A percentile compares a stretch with the other conserved stretches of the same genome.
phyloP scores from a whole-genome alignment of 2,329 filamentous ascomycete genomes.

The Fusarium anthophilum region DNA sequence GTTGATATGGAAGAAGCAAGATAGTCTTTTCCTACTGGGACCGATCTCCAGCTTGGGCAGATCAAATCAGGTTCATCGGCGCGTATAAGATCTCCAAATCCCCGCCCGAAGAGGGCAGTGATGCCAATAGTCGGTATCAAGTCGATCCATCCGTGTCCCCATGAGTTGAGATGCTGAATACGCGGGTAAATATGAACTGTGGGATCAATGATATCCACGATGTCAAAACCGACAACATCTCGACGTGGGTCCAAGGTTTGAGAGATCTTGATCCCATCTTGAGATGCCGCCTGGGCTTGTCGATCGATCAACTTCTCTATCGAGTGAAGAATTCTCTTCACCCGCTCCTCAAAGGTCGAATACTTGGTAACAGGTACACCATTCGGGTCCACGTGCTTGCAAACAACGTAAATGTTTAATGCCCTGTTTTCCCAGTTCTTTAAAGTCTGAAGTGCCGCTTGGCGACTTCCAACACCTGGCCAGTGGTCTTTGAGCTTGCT shows the following conservation, averaged over 20 bases:
- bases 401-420: neutral
- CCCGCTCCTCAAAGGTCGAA: neutral
- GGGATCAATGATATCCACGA: neutral
- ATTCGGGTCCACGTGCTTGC: neutral
- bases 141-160: conserved; percentile 9
- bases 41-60: neutral
- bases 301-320: conserved; percentile 10
- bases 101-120: neutral
- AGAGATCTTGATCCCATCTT: conserved; percentile 5
- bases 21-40: neutral
- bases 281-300: neutral
- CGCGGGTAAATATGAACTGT: neutral
- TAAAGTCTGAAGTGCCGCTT: conserved; percentile 4
- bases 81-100: conserved; percentile 3
- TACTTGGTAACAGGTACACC: neutral
- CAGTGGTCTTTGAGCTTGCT: neutral
- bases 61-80: neutral
- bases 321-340: neutral
- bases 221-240: conserved; percentile 5
- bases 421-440: conserved; percentile 8
- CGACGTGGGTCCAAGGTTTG: conserved; percentile 4
- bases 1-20: conserved; percentile 1
- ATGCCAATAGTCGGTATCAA: conserved; percentile 1
- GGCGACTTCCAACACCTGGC: neutral
- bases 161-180: neutral